Base-by-base conservation (phyloP, 352 stramenopile genomes). In the Pythium rishiriense region DNA sequence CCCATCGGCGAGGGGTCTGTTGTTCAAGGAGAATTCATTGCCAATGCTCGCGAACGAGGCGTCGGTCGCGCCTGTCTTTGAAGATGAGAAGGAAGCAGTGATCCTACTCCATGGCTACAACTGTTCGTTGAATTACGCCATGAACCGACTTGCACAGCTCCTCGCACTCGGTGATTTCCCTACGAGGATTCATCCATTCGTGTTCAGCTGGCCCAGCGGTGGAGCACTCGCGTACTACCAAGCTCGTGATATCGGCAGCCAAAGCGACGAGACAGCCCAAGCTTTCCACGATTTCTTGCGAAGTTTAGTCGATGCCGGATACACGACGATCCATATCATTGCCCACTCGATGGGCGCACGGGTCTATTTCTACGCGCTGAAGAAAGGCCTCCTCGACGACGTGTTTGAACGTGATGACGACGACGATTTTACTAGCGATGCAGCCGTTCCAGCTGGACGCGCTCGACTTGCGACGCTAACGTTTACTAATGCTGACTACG, bases 171-270 rank as follows among this genome's bases (percentile, higher is more conserved):
- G 81, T 4, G 78, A 90, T 31, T 92, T 92, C 42, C 83, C 83
- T 0, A 72, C 76, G 0, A 72, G 72, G 22, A 85, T 92, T 57
- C 83, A 92, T 33, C 83, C 83, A 28, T 90, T 83, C 48, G 70
- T 92, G 2, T 92, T 92, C 41, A 90, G 81, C 51, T 92, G 83
- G 83, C 79, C 83, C 0, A 92, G 75, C 28, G 83, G 77, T 28
- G 75, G 80, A 24, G 69, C 73, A 0, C 63, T 91, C 12, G 75
- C 80, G 9, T 91, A 88, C 51, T 88, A 78, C 37, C 78, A 80
- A 49, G 65, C 65, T 1, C 52, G 43, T 2, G 28, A 25, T 17
- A 46, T 72, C 25, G 72, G 69, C 4, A 69, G 58, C 5, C 60
- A 82, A 22, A 79, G 66, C 39, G 64, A 73, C 12, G 26, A 25